Evolutionary conservation across 768 basidiomycete genomes (phyloP).

Genomic region (Auriculariales sp.): DNA sequence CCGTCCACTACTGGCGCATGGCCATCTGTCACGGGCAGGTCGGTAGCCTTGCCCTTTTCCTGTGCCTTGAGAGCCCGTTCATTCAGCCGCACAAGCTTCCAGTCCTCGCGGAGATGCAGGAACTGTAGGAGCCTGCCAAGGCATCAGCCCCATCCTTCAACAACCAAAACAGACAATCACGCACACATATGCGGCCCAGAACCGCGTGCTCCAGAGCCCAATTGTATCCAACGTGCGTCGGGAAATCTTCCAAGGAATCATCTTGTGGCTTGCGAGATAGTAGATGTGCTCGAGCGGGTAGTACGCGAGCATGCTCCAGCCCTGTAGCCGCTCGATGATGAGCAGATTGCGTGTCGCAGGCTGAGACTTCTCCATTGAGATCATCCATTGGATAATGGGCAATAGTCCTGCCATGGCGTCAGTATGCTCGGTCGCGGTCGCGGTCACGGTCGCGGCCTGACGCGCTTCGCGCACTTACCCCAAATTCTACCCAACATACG

Average conservation of each 20-base stretch:
- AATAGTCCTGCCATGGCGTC: conserved; percentile 13
- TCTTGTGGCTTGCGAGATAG: conserved; percentile 45
- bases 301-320: conserved; percentile 58
- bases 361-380: conserved; percentile 54
- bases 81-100: conserved; percentile 37
- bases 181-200: conserved; percentile 62
- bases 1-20: not conserved
- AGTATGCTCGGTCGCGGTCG: not conserved
- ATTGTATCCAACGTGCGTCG: conserved; percentile 33
- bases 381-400: conserved; percentile 69
- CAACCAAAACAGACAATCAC: not conserved
- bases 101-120: conserved; percentile 55
- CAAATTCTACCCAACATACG: conserved; percentile 65
- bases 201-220: conserved; percentile 59
- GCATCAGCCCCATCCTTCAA: not conserved
- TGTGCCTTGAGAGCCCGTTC: conserved; percentile 39
- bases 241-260: conserved; percentile 43
- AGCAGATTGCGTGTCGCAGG: conserved; percentile 56
- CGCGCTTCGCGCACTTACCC: conserved; percentile 37
- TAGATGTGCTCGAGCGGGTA: conserved; percentile 72
- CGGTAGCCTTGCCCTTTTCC: conserved; percentile 22
- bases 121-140: conserved; percentile 41
- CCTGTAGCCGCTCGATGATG: conserved; percentile 69
- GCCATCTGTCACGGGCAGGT: conserved; percentile 26
- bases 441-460: not conserved